Evolutionary conservation across 2,329 filamentous ascomycete species (phyloP).

Genomic region (Apiospora marii): DNA sequence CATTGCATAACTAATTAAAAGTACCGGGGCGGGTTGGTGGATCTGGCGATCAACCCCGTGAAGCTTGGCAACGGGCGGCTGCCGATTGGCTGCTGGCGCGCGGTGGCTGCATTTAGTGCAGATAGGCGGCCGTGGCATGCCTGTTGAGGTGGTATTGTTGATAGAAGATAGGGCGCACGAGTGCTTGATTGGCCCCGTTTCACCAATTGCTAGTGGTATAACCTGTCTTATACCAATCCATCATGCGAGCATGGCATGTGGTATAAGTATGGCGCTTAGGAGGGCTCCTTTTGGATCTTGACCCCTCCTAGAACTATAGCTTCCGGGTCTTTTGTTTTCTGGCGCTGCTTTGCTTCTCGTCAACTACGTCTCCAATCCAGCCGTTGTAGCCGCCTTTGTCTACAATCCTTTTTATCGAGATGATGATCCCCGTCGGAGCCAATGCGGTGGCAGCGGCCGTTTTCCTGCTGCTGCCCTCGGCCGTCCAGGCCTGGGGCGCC

Average conservation of each 20-base stretch:
- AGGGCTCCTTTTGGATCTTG: neutral
- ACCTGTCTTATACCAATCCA: too few species aligned
- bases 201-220: neutral
- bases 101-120: neutral
- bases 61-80: slow-evolving; percentile 18
- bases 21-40: neutral
- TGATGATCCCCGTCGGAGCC: neutral
- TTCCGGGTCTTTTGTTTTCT: neutral
- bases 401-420: neutral
- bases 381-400: neutral
- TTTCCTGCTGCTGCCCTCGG: slow-evolving; percentile 33
- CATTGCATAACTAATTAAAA: neutral
- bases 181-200: slow-evolving; percentile 10
- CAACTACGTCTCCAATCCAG: neutral
- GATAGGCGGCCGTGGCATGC: neutral
- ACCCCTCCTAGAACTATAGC: neutral
- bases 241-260: neutral
- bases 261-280: neutral
- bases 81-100: neutral
- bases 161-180: neutral
- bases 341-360: neutral
- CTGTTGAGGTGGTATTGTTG: slow-evolving; percentile 2
- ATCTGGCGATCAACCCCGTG: neutral
- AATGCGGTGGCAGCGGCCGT: slow-evolving; percentile 28
- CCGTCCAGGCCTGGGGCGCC: slow-evolving; percentile 48